A percentile compares a stretch with the other conserved stretches of the same genome.
Conservation (phyloP, 2,329 filamentous ascomycete species). For the Botrytis medusae region DNA sequence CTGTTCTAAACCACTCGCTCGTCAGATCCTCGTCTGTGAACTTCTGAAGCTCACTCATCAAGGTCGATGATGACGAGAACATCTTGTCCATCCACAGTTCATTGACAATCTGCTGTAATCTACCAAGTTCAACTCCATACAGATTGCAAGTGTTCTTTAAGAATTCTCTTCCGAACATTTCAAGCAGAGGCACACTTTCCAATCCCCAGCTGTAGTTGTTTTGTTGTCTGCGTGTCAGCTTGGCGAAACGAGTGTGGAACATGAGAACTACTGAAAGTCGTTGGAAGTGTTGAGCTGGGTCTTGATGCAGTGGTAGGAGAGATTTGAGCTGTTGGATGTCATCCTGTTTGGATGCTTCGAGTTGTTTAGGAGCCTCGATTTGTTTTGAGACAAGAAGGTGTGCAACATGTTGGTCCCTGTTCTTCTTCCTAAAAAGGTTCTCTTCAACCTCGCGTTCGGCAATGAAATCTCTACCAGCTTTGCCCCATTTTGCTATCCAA, state of each 20-base stretch:
- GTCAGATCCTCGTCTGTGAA: background rate
- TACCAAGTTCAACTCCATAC: background rate
- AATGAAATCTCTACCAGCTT: too few species aligned
- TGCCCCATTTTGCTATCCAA: background rate
- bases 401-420: background rate
- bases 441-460: background rate
- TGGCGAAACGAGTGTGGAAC: background rate
- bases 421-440: too few species aligned
- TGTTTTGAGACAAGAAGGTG: too few species aligned
- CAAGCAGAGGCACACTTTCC: background rate
- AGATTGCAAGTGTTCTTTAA: background rate
- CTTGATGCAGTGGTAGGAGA: background rate
- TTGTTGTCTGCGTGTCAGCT: background rate
- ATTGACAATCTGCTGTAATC: background rate
- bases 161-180: background rate
- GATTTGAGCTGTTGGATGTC: background rate
- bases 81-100: background rate
- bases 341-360: background rate
- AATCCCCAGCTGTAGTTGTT: background rate
- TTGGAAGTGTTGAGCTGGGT: background rate
- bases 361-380: background rate
- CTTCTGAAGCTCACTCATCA: background rate
- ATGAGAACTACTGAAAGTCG: background rate
- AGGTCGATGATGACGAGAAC: background rate
- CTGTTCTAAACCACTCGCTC: conserved; percentile 1